These are phyloP conservation scores for Hericium erinaceus DNA, from an alignment of 768 basidiomycete genomes.

Conservation along the genomic window DNA sequence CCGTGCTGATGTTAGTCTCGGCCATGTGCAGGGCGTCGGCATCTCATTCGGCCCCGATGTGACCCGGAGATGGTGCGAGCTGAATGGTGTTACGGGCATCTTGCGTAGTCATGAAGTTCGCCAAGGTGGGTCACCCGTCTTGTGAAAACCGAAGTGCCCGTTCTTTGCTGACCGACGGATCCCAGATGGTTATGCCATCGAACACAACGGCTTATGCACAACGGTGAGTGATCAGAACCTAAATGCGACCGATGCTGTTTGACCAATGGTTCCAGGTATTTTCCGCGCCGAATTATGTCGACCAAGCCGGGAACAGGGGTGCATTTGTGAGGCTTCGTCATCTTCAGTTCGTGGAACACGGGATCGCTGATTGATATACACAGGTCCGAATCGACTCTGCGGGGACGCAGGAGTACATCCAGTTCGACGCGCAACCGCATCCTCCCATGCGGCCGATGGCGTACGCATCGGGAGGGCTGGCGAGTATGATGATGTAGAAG, in stretches of 20 bases:
- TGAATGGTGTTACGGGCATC: conserved; percentile 80
- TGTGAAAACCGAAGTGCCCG: background rate
- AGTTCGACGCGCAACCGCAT: conserved; percentile 82
- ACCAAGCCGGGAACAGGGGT: conserved; percentile 86
- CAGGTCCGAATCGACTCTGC: conserved; percentile 77
- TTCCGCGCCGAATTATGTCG: conserved; percentile 93
- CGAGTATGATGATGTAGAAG: conserved; percentile 58
- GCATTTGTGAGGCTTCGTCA: conserved; percentile 58
- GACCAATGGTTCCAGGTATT: conserved; percentile 50
- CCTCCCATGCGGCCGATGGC: conserved; percentile 78
- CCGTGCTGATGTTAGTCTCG: background rate
- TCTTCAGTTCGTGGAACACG: background rate
- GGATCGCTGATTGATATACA: conserved; percentile 2
- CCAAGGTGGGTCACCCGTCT: conserved; percentile 42
- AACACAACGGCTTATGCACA: conserved; percentile 90
- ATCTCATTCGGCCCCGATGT: conserved; percentile 95
- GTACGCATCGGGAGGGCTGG: conserved; percentile 60
- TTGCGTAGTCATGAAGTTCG: conserved; percentile 97
- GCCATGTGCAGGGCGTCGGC: conserved; percentile 71
- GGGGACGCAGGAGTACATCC: conserved; percentile 64
- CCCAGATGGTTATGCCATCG: conserved; percentile 85
- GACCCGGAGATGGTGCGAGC: conserved; percentile 78
- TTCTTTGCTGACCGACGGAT: conserved; percentile 1
- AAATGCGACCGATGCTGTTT: background rate
- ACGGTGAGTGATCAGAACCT: conserved; percentile 33